phyloP scores from a whole-genome alignment of 2,329 filamentous ascomycete species.

The Achaetomium macrosporum region DNA sequence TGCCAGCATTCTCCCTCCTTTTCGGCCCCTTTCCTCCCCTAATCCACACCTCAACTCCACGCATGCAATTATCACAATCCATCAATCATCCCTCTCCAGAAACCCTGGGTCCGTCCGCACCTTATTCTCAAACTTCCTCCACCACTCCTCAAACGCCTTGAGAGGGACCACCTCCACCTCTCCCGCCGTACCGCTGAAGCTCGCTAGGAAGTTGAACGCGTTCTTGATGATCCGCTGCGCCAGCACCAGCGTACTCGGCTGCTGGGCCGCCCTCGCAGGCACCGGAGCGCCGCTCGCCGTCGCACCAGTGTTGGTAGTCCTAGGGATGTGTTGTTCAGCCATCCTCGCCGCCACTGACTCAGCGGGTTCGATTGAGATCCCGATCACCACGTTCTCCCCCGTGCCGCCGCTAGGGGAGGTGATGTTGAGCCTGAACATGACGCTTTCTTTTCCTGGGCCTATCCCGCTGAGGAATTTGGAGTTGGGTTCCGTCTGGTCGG shows the following conservation, averaged over 20 bases:
- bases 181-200: conserved; percentile 65
- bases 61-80: background rate
- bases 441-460: conserved; percentile 82
- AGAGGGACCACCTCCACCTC: conserved; percentile 82
- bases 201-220: conserved; percentile 91
- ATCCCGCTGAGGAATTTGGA: conserved; percentile 87
- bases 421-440: conserved; percentile 71
- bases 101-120: conserved; percentile 84
- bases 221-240: conserved; percentile 94
- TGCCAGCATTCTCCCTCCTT: background rate
- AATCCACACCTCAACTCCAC: background rate
- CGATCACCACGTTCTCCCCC: conserved; percentile 59
- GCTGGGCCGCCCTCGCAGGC: conserved; percentile 29
- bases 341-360: conserved; percentile 66
- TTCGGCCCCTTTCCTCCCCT: background rate
- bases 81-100: conserved; percentile 56
- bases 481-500: conserved; percentile 41
- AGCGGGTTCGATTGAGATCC: conserved; percentile 74
- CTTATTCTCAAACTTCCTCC: conserved; percentile 88
- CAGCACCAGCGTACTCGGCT: conserved; percentile 65
- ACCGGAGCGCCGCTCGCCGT: conserved; percentile 17
- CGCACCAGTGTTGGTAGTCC: conserved; percentile 22
- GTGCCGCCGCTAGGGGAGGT: background rate
- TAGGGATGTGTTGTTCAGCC: conserved; percentile 45
- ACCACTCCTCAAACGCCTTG: conserved; percentile 95